Evolutionary conservation across 306 rosid species (phyloP).

Genomic region (Elaeagnus macrophylla): DNA sequence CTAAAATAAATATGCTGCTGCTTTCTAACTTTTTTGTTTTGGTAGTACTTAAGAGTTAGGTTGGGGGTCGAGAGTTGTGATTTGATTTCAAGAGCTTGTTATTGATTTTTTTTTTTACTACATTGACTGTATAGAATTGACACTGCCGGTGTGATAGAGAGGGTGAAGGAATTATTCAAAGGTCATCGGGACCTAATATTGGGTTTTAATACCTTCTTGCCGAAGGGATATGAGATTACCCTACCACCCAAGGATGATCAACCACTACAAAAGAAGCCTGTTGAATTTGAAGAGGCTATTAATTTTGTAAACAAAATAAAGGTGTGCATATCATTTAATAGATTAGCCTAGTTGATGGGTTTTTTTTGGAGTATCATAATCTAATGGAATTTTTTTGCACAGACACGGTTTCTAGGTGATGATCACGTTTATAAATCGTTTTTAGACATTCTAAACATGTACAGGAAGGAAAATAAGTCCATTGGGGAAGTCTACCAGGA

Average conservation of each 20-base stretch:
- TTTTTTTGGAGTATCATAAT: conserved; percentile 18
- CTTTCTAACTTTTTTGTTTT: not conserved
- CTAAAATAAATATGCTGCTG: conserved; percentile 8
- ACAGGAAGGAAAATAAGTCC: conserved; percentile 88
- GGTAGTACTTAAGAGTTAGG: not conserved
- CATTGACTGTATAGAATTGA: conserved; percentile 61
- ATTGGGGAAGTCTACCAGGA: conserved; percentile 76
- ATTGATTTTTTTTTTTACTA: conserved; percentile 24
- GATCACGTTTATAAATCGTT: conserved; percentile 87
- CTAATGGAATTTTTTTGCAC: conserved; percentile 35
- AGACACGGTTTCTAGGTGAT: conserved; percentile 91
- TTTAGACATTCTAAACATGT: conserved; percentile 90
- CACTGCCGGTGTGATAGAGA: conserved; percentile 84
- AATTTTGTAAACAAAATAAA: conserved; percentile 93
- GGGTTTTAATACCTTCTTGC: conserved; percentile 98
- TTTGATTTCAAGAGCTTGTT: conserved; percentile 14
- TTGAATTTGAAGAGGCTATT: conserved; percentile 94
- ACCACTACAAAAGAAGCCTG: conserved; percentile 73
- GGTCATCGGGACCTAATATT: conserved; percentile 84
- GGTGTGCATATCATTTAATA: conserved; percentile 32
- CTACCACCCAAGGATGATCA: conserved; percentile 80
- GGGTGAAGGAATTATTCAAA: conserved; percentile 89
- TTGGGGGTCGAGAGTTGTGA: not conserved
- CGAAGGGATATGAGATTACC: conserved; percentile 91
- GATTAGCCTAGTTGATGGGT: conserved; percentile 10